Conservation (phyloP, 2,329 filamentous ascomycete genomes). For the Fusarium sp. region DNA sequence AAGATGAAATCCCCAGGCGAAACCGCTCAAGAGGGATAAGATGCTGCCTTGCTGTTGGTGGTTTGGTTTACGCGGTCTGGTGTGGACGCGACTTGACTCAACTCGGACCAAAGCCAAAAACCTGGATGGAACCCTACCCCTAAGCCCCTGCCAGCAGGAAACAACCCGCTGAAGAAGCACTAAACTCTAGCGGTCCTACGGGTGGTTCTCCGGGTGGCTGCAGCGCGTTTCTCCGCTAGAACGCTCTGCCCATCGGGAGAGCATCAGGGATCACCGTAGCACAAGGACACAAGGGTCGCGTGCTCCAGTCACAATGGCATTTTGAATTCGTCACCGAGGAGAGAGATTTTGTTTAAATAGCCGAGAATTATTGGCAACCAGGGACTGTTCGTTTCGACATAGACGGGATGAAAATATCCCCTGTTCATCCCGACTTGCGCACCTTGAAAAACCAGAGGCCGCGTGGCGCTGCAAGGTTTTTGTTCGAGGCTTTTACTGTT, state of each 20-base stretch:
- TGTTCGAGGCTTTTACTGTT: slow-evolving; percentile 28
- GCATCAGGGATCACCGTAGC: neutral
- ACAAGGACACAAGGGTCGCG: slow-evolving; percentile 14
- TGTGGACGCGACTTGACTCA: slow-evolving; percentile 31
- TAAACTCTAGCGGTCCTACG: slow-evolving; percentile 33
- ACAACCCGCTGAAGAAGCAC: slow-evolving; percentile 31
- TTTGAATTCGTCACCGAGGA: neutral
- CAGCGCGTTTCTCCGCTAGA: slow-evolving; percentile 26
- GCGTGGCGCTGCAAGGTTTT: slow-evolving; percentile 45
- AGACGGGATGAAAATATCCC: neutral
- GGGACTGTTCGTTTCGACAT: neutral
- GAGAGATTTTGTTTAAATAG: neutral
- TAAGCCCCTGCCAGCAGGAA: slow-evolving; percentile 6
- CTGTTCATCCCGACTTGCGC: neutral
- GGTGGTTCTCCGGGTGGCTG: slow-evolving; percentile 1
- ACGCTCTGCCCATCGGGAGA: neutral
- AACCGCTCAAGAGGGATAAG: neutral
- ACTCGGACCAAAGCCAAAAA: slow-evolving; percentile 19
- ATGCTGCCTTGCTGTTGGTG: slow-evolving; percentile 11
- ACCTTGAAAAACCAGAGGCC: slow-evolving; percentile 30
- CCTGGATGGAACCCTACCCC: neutral
- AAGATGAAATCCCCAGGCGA: neutral
- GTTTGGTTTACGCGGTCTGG: slow-evolving; percentile 32
- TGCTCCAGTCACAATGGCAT: slow-evolving; percentile 8
- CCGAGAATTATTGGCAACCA: neutral